These are phyloP conservation scores for Daldinia vernicosa DNA, from an alignment of 495 filamentous ascomycete species.

Conservation along the genomic window DNA sequence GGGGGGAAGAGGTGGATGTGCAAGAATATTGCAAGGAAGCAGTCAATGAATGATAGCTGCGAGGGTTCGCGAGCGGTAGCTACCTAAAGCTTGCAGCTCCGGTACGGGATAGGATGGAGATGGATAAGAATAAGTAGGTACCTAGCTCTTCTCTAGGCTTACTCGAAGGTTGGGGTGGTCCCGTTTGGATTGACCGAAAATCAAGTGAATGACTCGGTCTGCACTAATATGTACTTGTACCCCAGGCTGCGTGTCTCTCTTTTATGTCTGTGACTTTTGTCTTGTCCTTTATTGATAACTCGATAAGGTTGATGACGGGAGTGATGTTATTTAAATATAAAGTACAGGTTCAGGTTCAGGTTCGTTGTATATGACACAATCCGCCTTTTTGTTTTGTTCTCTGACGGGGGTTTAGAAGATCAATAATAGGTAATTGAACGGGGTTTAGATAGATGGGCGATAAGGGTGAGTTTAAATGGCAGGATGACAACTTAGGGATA, in stretches of 20 bases:
- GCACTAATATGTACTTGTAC: constrained; percentile 1
- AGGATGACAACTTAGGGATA: not conserved
- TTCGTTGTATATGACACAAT: constrained; percentile 6
- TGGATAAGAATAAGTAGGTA: not conserved
- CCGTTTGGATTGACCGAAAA: constrained; percentile 41
- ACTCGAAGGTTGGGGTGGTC: constrained; percentile 16
- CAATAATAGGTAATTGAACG: constrained; percentile 6
- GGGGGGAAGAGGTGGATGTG: constrained; percentile 4
- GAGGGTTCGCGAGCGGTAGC: constrained; percentile 32
- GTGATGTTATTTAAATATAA: constrained; percentile 6
- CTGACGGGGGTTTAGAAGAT: not conserved
- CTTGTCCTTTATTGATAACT: constrained; percentile 2
- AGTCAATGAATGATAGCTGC: constrained; percentile 37
- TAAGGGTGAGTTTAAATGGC: not conserved
- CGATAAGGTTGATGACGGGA: constrained; percentile 6
- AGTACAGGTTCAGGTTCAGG: constrained; percentile 2
- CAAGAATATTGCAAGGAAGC: constrained; percentile 4
- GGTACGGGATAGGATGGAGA: constrained; percentile 8
- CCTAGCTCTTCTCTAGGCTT: constrained; percentile 18
- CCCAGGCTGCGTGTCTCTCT: not conserved
- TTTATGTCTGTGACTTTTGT: not conserved
- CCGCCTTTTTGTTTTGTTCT: not conserved
- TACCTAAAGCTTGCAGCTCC: constrained; percentile 29
- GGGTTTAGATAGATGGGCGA: not conserved
- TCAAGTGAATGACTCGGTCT: constrained; percentile 49